Base-by-base conservation (phyloP, 1,139 yeast genomes). In the Yamadazyma jaroonii region DNA sequence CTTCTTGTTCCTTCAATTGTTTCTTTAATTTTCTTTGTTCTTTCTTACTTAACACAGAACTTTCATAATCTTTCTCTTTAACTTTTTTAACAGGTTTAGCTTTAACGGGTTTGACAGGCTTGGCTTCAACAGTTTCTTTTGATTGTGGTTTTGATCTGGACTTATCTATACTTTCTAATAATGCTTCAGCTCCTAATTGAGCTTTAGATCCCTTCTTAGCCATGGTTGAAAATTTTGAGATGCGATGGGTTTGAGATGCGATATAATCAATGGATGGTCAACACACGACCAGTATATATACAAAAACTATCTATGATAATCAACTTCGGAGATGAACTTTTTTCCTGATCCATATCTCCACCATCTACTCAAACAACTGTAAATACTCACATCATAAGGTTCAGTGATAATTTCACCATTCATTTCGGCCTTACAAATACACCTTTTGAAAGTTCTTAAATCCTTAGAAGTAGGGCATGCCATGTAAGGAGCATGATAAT, bases 281-380 rank as follows among this genome's bases (percentile, higher is more conserved):
- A 12, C 8, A 12, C 27, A 25, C 27, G 27, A 25, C 27, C 7
- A 4, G 6, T 4, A 25, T 25, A 25, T 25, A 12, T n/a, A 15
- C 9, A 12, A 3, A 15, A n/a, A 10, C 6, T 17, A 11, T 29
- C 40, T 21, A 9, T 7, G 42, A 36, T 54, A 55, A 30, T 58
- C 57, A 6, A 55, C 44, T 31, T 74, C 77, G 42, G 70, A 69
- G 24, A 75, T 47, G 44, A 77, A 77, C 6, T 48, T 50, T 48
- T 76, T 77, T 2, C 82, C 82, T 6, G 69, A 53, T 0, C 94
- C 92, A 48, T 74, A 72, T 48, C 77, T 76, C 96, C 96, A 88
- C 96, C 96, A 89, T 47, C 84, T 68, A 30, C 85, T 78, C 41
- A 89, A 61, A 61, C 97, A 89, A 49, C 95, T 84, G 50, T 74